Percentiles rank a stretch among this genome's conserved stretches.
Evolutionary conservation across 139 green algal genomes (phyloP).

Genomic region (Zygnema cylindricum): DNA sequence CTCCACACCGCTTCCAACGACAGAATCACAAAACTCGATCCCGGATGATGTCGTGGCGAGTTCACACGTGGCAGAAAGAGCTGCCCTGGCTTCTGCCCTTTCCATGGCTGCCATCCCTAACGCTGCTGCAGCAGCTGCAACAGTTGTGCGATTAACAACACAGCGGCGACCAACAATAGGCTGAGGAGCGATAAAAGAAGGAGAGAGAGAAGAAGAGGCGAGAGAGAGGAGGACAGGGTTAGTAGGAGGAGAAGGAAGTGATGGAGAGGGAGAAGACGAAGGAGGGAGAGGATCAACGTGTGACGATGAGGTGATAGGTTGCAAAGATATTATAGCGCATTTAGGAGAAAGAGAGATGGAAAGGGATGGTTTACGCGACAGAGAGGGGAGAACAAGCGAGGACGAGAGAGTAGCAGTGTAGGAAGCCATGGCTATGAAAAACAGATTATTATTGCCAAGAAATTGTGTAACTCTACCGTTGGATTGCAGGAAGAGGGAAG

Average conservation of each 20-base stretch:
- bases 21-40: slow-evolving; percentile 31
- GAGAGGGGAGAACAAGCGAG: background rate
- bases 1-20: slow-evolving; percentile 17
- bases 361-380: background rate
- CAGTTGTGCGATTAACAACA: background rate
- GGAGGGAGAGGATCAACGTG: background rate
- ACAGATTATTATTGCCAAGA: too few relatives aligned
- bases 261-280: background rate
- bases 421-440: too few relatives aligned
- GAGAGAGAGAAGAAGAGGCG: background rate
- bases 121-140: background rate
- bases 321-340: too few relatives aligned
- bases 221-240: background rate
- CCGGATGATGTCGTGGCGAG: slow-evolving; percentile 12
- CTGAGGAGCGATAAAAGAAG: background rate
- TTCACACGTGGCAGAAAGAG: slow-evolving; percentile 18
- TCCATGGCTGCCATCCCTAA: background rate
- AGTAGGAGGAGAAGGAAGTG: background rate
- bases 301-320: too few relatives aligned
- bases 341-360: background rate
- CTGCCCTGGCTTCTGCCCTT: background rate
- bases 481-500: too few relatives aligned
- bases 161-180: background rate
- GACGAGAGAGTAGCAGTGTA: background rate
- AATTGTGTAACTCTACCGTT: too few relatives aligned